These are phyloP conservation scores for Amesomyces nigricolor DNA, from an alignment of 2,329 filamentous ascomycete genomes.

Conservation along the genomic window DNA sequence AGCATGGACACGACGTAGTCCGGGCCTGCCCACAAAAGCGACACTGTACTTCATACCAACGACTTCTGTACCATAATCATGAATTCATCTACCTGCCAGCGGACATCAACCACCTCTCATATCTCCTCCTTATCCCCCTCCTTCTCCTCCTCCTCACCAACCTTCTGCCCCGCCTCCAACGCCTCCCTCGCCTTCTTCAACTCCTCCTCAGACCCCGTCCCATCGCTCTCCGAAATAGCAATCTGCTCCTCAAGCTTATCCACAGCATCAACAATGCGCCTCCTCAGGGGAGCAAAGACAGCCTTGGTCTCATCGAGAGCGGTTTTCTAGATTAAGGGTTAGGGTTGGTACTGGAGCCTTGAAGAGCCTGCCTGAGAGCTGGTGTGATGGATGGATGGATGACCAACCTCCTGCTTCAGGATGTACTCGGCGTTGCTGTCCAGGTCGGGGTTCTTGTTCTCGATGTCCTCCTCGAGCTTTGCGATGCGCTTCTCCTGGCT, in stretches of 20 bases:
- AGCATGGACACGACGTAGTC: slow-evolving; percentile 59
- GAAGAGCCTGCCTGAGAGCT: background rate
- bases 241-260: slow-evolving; percentile 70
- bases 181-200: slow-evolving; percentile 51
- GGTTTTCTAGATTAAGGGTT: slow-evolving; percentile 51
- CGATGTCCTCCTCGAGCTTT: slow-evolving; percentile 58
- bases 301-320: slow-evolving; percentile 84
- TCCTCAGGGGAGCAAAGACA: slow-evolving; percentile 66
- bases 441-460: slow-evolving; percentile 44
- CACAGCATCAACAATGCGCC: slow-evolving; percentile 66
- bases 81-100: background rate
- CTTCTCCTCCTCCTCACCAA: slow-evolving; percentile 27
- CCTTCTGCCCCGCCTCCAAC: slow-evolving; percentile 44
- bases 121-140: background rate
- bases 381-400: background rate
- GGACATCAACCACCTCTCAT: background rate
- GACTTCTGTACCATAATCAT: background rate
- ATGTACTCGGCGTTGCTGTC: slow-evolving; percentile 73
- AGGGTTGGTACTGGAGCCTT: slow-evolving; percentile 13
- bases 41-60: background rate
- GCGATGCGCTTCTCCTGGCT: slow-evolving; percentile 67
- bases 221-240: slow-evolving; percentile 53
- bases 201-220: slow-evolving; percentile 42
- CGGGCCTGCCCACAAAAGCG: background rate
- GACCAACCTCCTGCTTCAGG: slow-evolving; percentile 77